Evolutionary conservation across 305 asterid genomes (phyloP), one percentile per base, ranked within the genome.

Genomic region (Fraxinus baroniana): DNA sequence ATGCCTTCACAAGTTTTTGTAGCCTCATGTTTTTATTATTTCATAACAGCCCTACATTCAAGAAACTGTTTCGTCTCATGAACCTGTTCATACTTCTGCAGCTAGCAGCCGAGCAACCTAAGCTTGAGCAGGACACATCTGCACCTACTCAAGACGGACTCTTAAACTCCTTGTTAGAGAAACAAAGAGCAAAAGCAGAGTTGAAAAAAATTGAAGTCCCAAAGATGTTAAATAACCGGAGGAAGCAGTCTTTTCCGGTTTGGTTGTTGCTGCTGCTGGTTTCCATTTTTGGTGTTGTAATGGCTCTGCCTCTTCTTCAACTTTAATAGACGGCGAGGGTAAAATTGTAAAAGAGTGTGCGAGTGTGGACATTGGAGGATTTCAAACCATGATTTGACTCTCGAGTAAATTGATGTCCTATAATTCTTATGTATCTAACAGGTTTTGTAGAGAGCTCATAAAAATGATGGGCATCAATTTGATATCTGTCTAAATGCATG

Each of bases 281-380:
- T 79, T 89, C 90, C 74, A 78, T 90, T 80, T 92, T 95, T 86
- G 97, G 91, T 82, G 90, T 88, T 76, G 92, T 95, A 18, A 95
- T 95, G 99, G 95, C 98, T 55, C 86, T 95, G 78, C 99, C 99
- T 85, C 88, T 95, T 85, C 93, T 92, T 86, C 97, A 93, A 86
- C 92, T 92, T 80, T 94, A 90, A 94, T 83, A 68, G 74, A 30
- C 10, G 9, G 28, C 39, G 20, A 64, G n/a, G 37, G 74, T 28
- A 24, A 64, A 64, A 62, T 62, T 2, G 5, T 77, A 85, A 44
- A 76, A 64, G 74, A 79, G 82, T 74, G 71, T 22, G 33, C 1
- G n/a, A 9, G 74, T 28, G 74, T 0, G 80, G 83, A 81, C 75
- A 78, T 64, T 13, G 70, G 78, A 87, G 82, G 87, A 41, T 78